A percentile compares a stretch with the other conserved stretches of the same genome.
phyloP scores from a whole-genome alignment of 306 rosid genomes.

The Prunus padus region DNA sequence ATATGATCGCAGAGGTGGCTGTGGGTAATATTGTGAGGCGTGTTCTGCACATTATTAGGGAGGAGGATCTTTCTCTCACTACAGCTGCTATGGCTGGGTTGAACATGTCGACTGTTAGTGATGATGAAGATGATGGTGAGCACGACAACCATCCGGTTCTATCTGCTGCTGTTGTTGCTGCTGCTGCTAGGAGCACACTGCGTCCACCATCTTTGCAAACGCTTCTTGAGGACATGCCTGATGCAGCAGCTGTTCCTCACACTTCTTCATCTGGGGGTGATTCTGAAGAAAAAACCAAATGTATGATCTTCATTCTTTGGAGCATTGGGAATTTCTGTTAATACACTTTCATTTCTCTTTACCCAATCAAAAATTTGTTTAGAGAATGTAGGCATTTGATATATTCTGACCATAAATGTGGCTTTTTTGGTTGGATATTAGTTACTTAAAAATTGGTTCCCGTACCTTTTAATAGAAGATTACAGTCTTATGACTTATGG shows the following conservation, averaged over 20 bases:
- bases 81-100: conserved; percentile 81
- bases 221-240: conserved; percentile 81
- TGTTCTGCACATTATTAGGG: conserved; percentile 90
- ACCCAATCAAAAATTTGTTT: background rate
- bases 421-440: background rate
- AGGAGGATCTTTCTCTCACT: conserved; percentile 86
- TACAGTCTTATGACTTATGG: background rate
- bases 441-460: background rate
- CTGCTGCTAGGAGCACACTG: conserved; percentile 92
- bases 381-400: background rate
- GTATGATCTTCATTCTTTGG: conserved; percentile 43
- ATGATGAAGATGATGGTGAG: conserved; percentile 83
- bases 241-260: conserved; percentile 53
- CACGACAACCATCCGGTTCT: conserved; percentile 62
- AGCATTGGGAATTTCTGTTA: background rate
- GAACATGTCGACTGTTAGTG: conserved; percentile 69
- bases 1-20: conserved; percentile 73
- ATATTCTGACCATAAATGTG: background rate
- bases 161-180: conserved; percentile 91
- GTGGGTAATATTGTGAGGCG: conserved; percentile 99
- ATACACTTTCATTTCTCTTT: background rate
- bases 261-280: conserved; percentile 91
- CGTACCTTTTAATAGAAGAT: background rate
- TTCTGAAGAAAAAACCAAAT: conserved; percentile 92
- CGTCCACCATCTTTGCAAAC: conserved; percentile 97